Evolutionary conservation across 352 stramenopile genomes (phyloP).

Genomic region (Plasmopara halstedii): DNA sequence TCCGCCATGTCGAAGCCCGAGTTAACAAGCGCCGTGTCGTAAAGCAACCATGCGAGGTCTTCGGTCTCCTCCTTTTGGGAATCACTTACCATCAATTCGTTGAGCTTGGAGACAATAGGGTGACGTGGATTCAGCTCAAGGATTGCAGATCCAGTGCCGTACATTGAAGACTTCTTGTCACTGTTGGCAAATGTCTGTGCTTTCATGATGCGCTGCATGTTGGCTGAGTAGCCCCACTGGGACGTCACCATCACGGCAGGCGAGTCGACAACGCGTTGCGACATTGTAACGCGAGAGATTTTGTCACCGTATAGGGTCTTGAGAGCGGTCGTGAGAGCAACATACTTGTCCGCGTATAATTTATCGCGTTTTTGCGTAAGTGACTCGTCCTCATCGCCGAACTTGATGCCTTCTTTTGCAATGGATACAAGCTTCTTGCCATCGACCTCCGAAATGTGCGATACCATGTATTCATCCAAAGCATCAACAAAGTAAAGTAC

Average conservation of each 20-base stretch:
- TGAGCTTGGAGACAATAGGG: conserved; percentile 96
- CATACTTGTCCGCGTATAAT: conserved; percentile 95
- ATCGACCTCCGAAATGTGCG: conserved; percentile 91
- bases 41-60: conserved; percentile 95
- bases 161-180: conserved; percentile 27
- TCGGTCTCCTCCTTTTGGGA: conserved; percentile 80
- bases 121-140: conserved; percentile 99
- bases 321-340: conserved; percentile 92
- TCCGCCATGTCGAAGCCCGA: conserved; percentile 96
- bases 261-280: conserved; percentile 88
- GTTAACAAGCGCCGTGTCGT: conserved; percentile 96
- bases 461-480: conserved; percentile 97
- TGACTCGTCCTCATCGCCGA: conserved; percentile 97
- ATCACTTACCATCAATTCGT: conserved; percentile 54
- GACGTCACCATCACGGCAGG: conserved; percentile 95
- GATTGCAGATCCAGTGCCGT: conserved; percentile 79
- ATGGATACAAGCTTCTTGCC: conserved; percentile 95
- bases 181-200: conserved; percentile 94
- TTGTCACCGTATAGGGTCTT: conserved; percentile 95
- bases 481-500: conserved; percentile 98
- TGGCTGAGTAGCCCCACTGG: conserved; percentile 96
- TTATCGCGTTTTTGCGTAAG: conserved; percentile 92
- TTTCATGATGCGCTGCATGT: conserved; percentile 99
- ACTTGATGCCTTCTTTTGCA: conserved; percentile 98
- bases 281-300: conserved; percentile 94